These are phyloP conservation scores for Tephrocybe sp. DNA, from an alignment of 768 basidiomycete species.

Conservation along the genomic window DNA sequence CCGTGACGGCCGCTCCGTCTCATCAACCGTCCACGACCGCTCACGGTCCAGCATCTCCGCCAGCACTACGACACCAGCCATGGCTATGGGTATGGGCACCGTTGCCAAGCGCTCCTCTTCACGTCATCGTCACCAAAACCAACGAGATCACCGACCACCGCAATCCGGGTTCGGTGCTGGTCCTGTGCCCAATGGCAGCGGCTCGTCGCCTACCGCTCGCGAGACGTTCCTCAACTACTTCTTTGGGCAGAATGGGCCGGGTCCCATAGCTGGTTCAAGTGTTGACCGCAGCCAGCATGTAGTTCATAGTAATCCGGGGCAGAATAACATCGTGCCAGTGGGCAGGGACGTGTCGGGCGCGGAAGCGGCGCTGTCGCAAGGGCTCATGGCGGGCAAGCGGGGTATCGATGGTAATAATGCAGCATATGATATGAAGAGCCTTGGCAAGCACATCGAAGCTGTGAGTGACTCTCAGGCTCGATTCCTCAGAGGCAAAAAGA, in stretches of 20 bases:
- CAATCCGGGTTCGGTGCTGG: slow-evolving; percentile 34
- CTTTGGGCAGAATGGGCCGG: slow-evolving; percentile 89
- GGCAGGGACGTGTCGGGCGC: slow-evolving; percentile 66
- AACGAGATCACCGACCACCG: slow-evolving; percentile 25
- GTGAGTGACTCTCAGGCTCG: slow-evolving; percentile 49
- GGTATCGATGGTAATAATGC: slow-evolving; percentile 75
- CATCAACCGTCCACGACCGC: slow-evolving; percentile 77
- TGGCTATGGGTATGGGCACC: slow-evolving; percentile 26
- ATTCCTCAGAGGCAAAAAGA: not conserved
- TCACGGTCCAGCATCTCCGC: slow-evolving; percentile 47
- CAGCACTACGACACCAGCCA: slow-evolving; percentile 21
- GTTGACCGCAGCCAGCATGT: slow-evolving; percentile 35
- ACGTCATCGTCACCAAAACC: slow-evolving; percentile 26
- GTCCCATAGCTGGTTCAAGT: slow-evolving; percentile 61
- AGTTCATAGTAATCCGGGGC: slow-evolving; percentile 16
- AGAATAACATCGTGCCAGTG: slow-evolving; percentile 40
- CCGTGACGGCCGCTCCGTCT: slow-evolving; percentile 68
- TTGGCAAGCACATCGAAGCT: slow-evolving; percentile 96
- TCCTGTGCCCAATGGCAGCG: slow-evolving; percentile 24
- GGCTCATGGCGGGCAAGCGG: slow-evolving; percentile 67
- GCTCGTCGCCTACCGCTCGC: slow-evolving; percentile 58
- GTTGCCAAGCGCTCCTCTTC: slow-evolving; percentile 36
- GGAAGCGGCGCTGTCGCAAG: slow-evolving; percentile 51
- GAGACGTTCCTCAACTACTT: slow-evolving; percentile 98
- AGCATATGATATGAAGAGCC: slow-evolving; percentile 97